Evolutionary conservation across 345 rosid genomes (phyloP), one percentile per base, ranked within the genome.

Genomic region (Mallotus nudiflorus): DNA sequence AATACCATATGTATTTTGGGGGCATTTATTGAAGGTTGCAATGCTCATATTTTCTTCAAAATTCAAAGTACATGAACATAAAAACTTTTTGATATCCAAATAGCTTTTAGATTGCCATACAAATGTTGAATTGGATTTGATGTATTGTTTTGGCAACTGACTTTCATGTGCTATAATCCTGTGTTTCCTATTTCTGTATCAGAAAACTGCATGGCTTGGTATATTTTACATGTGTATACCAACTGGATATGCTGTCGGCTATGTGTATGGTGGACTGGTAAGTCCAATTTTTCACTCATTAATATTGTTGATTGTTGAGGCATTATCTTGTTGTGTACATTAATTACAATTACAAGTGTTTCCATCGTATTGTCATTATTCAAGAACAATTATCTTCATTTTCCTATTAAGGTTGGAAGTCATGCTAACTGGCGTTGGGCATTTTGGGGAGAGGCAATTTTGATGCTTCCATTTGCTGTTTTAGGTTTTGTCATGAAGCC

Each of bases 191-290:
- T 72, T 60, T 81, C 75, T 82, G 28, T 61, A 45, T 61, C 88
- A 94, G 98, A 91, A 90, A 91, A 83, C 95, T 24, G 87, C 78
- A 18, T 94, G 98, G 98, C 90, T 94, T 69, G 86, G 85, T 51
- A 80, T 89, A 78, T 94, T 94, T 85, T 94, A 90, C 84, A 94
- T 94, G 98, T 94, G 96, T 67, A 91, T 91, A 78, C 97, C 98
- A 3, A 75, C 92, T 66, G 98, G 98, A 52, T 90, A 86, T 75
- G 97, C 98, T 8, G 19, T 90, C 33, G 98, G 98, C 76, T 94
- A 91, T 72, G 84, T 94, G 45, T 91, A 91, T 64, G 98, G 98
- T 66, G 97, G 97, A 78, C 50, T 84, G 73, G 98, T 95, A 77
- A 84, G 97, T 73, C 73, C 29, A 45, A 10, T 70, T 20, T 27